These are phyloP conservation scores for Apiospora saccharicola DNA, from an alignment of 2,329 filamentous ascomycete species.

Conservation along the genomic window DNA sequence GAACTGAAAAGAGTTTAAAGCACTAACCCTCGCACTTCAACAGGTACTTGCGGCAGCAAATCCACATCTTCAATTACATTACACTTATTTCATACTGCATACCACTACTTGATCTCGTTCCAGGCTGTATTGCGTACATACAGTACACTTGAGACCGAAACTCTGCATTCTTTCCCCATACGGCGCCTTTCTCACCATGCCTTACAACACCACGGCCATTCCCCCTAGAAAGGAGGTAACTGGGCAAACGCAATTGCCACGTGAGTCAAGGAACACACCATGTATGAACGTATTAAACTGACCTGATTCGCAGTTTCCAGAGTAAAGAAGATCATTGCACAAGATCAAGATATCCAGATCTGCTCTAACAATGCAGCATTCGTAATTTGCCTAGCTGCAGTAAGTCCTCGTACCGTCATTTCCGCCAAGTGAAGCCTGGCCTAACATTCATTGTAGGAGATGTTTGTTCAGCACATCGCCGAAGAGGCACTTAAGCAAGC, in stretches of 20 bases:
- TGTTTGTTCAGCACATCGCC: constrained; percentile 93
- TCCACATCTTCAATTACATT: background rate
- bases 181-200: constrained; percentile 63
- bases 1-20: background rate
- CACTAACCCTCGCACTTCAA: background rate
- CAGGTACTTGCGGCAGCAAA: background rate
- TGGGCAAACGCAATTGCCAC: constrained; percentile 82
- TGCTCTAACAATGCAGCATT: constrained; percentile 96
- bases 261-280: constrained; percentile 60
- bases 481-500: constrained; percentile 86
- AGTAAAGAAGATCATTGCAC: constrained; percentile 92
- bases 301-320: constrained; percentile 73
- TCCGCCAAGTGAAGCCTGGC: background rate
- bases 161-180: background rate
- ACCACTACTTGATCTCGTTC: background rate
- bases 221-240: constrained; percentile 82
- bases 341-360: constrained; percentile 84
- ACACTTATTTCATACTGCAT: background rate
- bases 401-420: constrained; percentile 47
- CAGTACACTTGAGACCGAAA: background rate
- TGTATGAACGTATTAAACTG: background rate
- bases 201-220: constrained; percentile 88
- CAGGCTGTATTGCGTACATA: background rate
- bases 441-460: constrained; percentile 65
- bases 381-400: constrained; percentile 88